A percentile compares a stretch with the other conserved stretches of the same genome.
phyloP scores from a whole-genome alignment of 805 yeast genomes.

The Ogataea paradorogensis region DNA sequence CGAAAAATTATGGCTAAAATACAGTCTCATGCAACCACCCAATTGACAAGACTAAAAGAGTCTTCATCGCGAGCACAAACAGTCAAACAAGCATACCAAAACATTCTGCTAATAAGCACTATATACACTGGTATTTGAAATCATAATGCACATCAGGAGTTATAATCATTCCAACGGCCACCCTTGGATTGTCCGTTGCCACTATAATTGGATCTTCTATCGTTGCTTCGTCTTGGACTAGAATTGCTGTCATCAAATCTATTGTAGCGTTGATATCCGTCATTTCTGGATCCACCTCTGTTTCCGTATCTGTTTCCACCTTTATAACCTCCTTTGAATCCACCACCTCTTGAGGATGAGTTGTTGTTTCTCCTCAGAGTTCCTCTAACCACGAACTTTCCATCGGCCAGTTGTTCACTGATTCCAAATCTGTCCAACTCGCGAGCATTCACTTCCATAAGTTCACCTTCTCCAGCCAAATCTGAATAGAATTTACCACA shows the following conservation, averaged over 20 bases:
- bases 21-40: neutral
- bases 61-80: neutral
- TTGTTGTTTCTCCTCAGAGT: neutral
- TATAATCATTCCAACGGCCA: neutral
- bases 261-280: neutral
- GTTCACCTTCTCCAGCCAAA: slow-evolving; percentile 21
- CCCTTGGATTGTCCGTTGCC: no score
- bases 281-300: neutral
- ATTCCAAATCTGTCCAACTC: slow-evolving; percentile 29
- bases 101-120: neutral
- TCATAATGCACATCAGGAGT: slow-evolving; percentile 1
- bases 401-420: slow-evolving; percentile 17
- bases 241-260: neutral
- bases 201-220: neutral
- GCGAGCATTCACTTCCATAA: slow-evolving; percentile 17
- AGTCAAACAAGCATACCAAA: neutral
- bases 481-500: slow-evolving; percentile 31
- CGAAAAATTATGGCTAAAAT: slow-evolving; percentile 34
- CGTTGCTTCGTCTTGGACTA: neutral
- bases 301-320: neutral
- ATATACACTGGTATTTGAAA: neutral
- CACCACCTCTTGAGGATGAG: neutral
- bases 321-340: neutral
- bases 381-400: neutral
- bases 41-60: slow-evolving; percentile 4